Percentiles rank a stretch among this genome's conserved stretches.
Conservation (phyloP, 306 rosid genomes). For the Dryas drummondii region DNA sequence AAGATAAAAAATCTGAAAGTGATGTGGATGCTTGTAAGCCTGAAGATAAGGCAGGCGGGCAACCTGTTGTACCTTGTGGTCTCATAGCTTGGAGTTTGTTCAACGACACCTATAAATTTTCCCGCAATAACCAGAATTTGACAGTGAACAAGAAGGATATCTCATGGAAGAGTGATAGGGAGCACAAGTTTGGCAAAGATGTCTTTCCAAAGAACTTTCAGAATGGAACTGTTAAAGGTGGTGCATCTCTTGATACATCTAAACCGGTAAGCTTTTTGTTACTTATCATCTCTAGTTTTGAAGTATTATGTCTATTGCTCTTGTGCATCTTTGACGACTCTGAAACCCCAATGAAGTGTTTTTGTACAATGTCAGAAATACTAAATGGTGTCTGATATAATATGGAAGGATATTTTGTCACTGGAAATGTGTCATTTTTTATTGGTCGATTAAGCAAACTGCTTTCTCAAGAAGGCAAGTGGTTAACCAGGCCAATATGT, state of each 20-base stretch:
- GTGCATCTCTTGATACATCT: conserved; percentile 26
- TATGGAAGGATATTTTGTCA: background rate
- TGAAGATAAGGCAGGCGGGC: conserved; percentile 44
- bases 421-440: background rate
- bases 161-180: conserved; percentile 93
- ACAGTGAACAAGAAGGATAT: conserved; percentile 67
- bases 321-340: background rate
- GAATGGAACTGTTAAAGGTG: conserved; percentile 65
- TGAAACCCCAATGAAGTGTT: background rate
- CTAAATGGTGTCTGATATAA: background rate
- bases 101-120: conserved; percentile 77
- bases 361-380: background rate
- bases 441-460: background rate
- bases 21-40: conserved; percentile 57
- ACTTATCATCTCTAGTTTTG: conserved; percentile 16
- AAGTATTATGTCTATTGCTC: background rate
- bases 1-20: conserved; percentile 22
- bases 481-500: conserved; percentile 28
- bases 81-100: conserved; percentile 98
- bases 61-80: conserved; percentile 78
- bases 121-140: conserved; percentile 37
- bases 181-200: conserved; percentile 79
- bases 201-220: conserved; percentile 89
- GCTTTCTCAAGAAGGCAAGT: conserved; percentile 20
- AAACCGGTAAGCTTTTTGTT: conserved; percentile 54